Evolutionary conservation across 441 rosid genomes (phyloP).

Genomic region (Bruguiera hainesii): DNA sequence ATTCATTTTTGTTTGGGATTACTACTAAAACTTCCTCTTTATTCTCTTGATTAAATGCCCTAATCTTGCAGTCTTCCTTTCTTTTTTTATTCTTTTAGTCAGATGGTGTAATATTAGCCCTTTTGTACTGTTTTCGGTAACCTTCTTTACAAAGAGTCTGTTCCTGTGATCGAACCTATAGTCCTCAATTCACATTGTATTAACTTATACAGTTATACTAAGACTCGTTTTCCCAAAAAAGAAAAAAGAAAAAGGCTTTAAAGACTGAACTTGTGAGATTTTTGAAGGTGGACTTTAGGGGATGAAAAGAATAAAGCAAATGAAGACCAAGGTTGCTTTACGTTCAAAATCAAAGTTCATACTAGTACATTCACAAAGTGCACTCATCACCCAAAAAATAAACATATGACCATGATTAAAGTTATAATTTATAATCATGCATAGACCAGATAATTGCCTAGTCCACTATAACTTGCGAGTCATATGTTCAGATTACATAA

Average conservation of each 20-base stretch:
- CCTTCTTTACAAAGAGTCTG: too few species aligned
- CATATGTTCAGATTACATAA: too few species aligned
- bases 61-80: constrained; percentile 10
- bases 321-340: neutral
- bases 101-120: too few species aligned
- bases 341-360: neutral
- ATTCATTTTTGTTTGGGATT: neutral
- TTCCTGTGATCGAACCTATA: too few species aligned
- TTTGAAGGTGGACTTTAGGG: neutral
- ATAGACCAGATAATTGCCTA: too few species aligned
- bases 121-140: too few species aligned
- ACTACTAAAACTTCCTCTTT: neutral
- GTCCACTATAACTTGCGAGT: too few species aligned
- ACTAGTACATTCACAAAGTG: neutral
- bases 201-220: too few species aligned
- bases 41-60: constrained; percentile 20
- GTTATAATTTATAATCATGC: too few species aligned
- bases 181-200: too few species aligned
- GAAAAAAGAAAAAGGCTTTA: neutral
- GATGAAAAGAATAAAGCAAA: neutral
- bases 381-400: neutral
- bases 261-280: neutral
- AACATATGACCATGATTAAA: constrained; percentile 17
- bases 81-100: too few species aligned
- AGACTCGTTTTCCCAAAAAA: too few species aligned